phyloP scores from a whole-genome alignment of 257 asterid genomes.

The Solanum bulbocastanum region DNA sequence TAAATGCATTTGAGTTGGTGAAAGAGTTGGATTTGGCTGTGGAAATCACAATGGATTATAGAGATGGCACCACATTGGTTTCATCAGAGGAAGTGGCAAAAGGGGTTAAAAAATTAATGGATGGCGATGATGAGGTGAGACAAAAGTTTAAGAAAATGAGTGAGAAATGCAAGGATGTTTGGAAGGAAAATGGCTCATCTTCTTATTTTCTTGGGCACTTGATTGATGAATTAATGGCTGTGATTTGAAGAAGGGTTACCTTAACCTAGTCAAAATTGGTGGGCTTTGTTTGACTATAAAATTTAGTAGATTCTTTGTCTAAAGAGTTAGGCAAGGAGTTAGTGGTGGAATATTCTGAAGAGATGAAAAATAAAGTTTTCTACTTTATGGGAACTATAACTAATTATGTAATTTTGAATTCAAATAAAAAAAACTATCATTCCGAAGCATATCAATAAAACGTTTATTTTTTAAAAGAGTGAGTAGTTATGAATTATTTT shows the following conservation, averaged over 20 bases:
- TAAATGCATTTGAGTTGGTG: slow-evolving; percentile 15
- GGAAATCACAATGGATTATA: slow-evolving; percentile 7
- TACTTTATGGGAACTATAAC: neutral
- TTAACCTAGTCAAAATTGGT: neutral
- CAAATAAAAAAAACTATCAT: neutral
- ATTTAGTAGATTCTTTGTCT: neutral
- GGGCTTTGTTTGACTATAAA: neutral
- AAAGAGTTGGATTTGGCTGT: slow-evolving; percentile 6
- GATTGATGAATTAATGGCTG: neutral
- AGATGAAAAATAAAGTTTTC: neutral
- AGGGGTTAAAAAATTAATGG: slow-evolving; percentile 6
- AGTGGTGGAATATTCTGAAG: neutral
- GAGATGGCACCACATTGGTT: neutral
- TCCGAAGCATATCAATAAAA: neutral
- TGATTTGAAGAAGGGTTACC: neutral
- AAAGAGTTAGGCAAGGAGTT: too few species aligned
- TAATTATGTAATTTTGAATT: neutral
- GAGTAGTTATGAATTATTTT: neutral
- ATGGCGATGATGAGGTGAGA: neutral
- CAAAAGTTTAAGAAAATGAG: slow-evolving; percentile 4
- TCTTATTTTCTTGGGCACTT: neutral
- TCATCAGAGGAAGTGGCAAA: slow-evolving; percentile 1
- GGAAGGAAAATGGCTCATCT: slow-evolving; percentile 14
- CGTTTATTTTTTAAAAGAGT: neutral
- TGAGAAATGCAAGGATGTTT: slow-evolving; percentile 2